Evolutionary conservation across 164 flowering plant genomes (phyloP).

Genomic region (Protea cynaroides): DNA sequence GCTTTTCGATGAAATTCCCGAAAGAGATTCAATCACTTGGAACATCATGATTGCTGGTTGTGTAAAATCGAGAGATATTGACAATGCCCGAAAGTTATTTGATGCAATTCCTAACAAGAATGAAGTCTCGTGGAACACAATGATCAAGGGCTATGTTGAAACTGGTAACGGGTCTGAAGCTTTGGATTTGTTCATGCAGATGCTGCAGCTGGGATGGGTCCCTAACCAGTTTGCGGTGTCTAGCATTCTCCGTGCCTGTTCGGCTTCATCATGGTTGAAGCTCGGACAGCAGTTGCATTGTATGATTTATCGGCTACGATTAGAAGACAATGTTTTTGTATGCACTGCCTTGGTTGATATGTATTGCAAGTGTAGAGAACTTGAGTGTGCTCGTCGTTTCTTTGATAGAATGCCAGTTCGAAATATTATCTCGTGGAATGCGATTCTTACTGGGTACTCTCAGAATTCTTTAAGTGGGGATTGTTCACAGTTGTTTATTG

Average conservation of each 20-base stretch:
- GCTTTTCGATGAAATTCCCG: neutral
- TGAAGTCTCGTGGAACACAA: slow-evolving; percentile 20
- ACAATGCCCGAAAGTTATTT: neutral
- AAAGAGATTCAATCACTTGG: neutral
- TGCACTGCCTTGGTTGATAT: slow-evolving; percentile 13
- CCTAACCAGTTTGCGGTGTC: slow-evolving; percentile 9
- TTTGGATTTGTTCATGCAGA: slow-evolving; percentile 1
- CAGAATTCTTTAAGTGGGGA: slow-evolving; percentile 8
- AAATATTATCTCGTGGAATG: slow-evolving; percentile 12
- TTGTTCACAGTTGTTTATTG: slow-evolving; percentile 5
- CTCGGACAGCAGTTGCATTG: slow-evolving; percentile 11
- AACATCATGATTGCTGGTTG: neutral
- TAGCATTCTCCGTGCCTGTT: slow-evolving; percentile 12
- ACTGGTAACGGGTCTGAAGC: slow-evolving; percentile 3
- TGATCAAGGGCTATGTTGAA: slow-evolving; percentile 15
- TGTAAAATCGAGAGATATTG: neutral
- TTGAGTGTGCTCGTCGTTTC: slow-evolving; percentile 1
- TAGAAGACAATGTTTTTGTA: slow-evolving; percentile 9
- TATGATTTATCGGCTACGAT: slow-evolving; percentile 8
- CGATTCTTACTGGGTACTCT: slow-evolving; percentile 11
- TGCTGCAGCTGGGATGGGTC: slow-evolving; percentile 1
- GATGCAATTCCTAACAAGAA: slow-evolving; percentile 1
- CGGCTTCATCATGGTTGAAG: slow-evolving; percentile 10
- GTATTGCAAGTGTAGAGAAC: slow-evolving; percentile 11
- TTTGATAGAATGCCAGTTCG: slow-evolving; percentile 11